phyloP scores from a whole-genome alignment of 176 grass and related monocot genomes.

The Ampelocalamus luodianensis region DNA sequence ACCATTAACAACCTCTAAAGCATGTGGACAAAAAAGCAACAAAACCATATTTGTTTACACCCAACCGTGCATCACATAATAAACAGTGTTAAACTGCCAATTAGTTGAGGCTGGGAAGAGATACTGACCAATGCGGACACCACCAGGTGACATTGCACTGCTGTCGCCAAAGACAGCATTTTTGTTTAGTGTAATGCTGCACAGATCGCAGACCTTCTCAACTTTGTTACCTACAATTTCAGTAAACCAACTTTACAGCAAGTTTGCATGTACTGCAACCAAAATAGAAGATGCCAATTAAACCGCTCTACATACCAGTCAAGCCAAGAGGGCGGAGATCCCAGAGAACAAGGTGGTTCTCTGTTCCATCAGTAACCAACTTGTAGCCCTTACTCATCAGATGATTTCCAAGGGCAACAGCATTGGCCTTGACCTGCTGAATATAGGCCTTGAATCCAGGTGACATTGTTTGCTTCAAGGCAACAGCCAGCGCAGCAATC shows the following conservation, averaged over 20 bases:
- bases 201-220: slow-evolving; percentile 71
- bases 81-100: background rate
- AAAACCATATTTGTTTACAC: background rate
- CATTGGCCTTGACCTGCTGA: slow-evolving; percentile 77
- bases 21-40: background rate
- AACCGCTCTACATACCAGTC: slow-evolving; percentile 50
- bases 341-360: slow-evolving; percentile 82
- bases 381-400: slow-evolving; percentile 70
- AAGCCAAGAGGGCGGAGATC: slow-evolving; percentile 77
- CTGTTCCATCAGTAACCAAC: slow-evolving; percentile 73
- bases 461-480: slow-evolving; percentile 65
- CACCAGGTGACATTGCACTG: slow-evolving; percentile 62
- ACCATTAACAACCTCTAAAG: slow-evolving; percentile 14
- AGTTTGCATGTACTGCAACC: background rate
- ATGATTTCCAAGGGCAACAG: slow-evolving; percentile 63
- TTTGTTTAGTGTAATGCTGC: slow-evolving; percentile 74
- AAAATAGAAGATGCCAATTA: background rate
- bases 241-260: slow-evolving; percentile 22
- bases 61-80: background rate
- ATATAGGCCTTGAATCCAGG: slow-evolving; percentile 71
- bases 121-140: slow-evolving; percentile 73
- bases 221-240: slow-evolving; percentile 69
- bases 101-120: background rate
- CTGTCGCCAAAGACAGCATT: slow-evolving; percentile 71
- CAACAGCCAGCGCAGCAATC: slow-evolving; percentile 71